Conservation (phyloP, 2,329 filamentous ascomycete species). For the Blumeria hordei region DNA sequence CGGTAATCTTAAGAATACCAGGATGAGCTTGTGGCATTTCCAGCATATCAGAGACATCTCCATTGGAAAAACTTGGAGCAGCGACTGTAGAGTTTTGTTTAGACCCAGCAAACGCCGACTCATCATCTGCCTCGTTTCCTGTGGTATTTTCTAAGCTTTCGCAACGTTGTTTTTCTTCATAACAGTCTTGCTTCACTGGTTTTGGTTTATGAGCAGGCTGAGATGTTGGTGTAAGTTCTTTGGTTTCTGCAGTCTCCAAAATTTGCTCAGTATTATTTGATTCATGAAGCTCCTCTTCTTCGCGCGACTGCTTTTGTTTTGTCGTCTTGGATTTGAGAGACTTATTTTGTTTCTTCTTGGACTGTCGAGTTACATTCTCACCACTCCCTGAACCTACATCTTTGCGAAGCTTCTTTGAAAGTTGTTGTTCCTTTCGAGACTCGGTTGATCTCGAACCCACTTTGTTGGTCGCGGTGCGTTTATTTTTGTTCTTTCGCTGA, state of each 20-base stretch:
- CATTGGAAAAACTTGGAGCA: slow-evolving; percentile 16
- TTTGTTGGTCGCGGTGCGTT: slow-evolving; percentile 6
- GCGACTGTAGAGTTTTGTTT: slow-evolving; percentile 27
- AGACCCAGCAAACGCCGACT: slow-evolving; percentile 46
- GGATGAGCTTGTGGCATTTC: slow-evolving; percentile 45
- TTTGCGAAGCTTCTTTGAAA: slow-evolving; percentile 9
- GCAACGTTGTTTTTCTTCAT: slow-evolving; percentile 24
- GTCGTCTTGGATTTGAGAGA: slow-evolving; percentile 9
- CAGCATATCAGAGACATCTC: slow-evolving; percentile 77
- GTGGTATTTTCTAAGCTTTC: slow-evolving; percentile 24
- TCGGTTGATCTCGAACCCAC: slow-evolving; percentile 7
- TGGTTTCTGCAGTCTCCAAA: slow-evolving; percentile 43
- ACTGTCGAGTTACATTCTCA: slow-evolving; percentile 5
- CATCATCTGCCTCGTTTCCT: slow-evolving; percentile 52
- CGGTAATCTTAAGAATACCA: slow-evolving; percentile 48
- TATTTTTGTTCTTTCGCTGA: slow-evolving; percentile 8
- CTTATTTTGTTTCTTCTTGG: slow-evolving; percentile 5
- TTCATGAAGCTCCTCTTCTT: slow-evolving; percentile 31
- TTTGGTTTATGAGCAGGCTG: slow-evolving; percentile 21
- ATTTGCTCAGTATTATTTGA: slow-evolving; percentile 57
- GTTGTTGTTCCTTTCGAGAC: slow-evolving; percentile 9
- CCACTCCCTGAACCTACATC: slow-evolving; percentile 8
- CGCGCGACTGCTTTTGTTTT: slow-evolving; percentile 2
- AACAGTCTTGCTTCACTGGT: slow-evolving; percentile 45
- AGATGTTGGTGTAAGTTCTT: slow-evolving; percentile 29